Percentiles rank a stretch among this genome's conserved stretches.
Conservation (phyloP, 495 filamentous ascomycete species). For the Talaromyces thailandensis region DNA sequence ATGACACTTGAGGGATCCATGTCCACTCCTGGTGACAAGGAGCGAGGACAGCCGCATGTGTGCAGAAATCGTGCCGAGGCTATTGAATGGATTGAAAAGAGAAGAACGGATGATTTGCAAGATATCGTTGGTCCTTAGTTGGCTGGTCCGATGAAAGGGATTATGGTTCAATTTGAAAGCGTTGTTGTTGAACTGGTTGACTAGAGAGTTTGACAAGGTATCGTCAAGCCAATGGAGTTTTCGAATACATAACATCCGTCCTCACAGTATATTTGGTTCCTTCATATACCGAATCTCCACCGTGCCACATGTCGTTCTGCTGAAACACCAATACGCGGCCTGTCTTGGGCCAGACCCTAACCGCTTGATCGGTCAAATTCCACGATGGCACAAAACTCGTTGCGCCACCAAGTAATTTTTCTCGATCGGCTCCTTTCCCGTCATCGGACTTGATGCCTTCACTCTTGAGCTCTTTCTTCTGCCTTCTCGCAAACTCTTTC, state of each 20-base stretch:
- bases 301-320: conserved; percentile 58
- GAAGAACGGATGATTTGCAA: conserved; percentile 21
- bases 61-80: conserved; percentile 20
- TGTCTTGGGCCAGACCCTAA: conserved; percentile 60
- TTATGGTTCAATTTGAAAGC: neutral
- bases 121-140: conserved; percentile 17
- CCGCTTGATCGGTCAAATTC: conserved; percentile 29
- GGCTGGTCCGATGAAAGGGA: neutral
- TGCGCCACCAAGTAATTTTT: conserved; percentile 42
- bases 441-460: neutral
- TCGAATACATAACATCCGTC: conserved; percentile 64
- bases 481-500: conserved; percentile 15
- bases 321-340: conserved; percentile 74
- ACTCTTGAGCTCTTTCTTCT: conserved; percentile 5
- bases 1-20: conserved; percentile 21
- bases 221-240: neutral
- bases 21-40: conserved; percentile 13
- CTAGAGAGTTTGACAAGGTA: neutral
- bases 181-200: neutral
- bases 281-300: conserved; percentile 61
- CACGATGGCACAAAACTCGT: conserved; percentile 49
- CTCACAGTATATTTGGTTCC: conserved; percentile 73
- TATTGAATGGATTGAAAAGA: conserved; percentile 20
- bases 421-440: neutral
- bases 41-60: conserved; percentile 19